Percentiles rank a stretch among this genome's conserved stretches.
phyloP scores from a whole-genome alignment of 805 yeast genomes.

The Candida palmyrensis region DNA sequence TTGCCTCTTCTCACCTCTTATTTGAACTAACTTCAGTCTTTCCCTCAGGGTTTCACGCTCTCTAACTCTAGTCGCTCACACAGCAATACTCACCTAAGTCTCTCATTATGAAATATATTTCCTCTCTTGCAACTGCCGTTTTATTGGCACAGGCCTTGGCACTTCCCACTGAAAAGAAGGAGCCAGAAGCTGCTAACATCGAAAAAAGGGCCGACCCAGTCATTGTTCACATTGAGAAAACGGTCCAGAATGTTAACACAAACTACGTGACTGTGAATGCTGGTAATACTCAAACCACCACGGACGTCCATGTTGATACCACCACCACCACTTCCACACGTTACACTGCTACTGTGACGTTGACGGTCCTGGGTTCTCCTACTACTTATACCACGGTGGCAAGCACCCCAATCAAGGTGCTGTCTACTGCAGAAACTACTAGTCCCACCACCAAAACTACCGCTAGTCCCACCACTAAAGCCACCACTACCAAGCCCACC shows the following conservation, averaged over 20 bases:
- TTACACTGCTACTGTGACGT: constrained; percentile 40
- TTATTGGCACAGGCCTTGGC: constrained; percentile 13
- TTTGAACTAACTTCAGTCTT: constrained; percentile 13
- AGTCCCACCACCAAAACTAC: constrained; percentile 7
- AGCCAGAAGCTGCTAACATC: constrained; percentile 13
- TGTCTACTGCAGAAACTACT: constrained; percentile 6
- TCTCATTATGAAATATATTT: constrained; percentile 23
- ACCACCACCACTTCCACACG: constrained; percentile 33
- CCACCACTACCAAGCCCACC: constrained; percentile 11
- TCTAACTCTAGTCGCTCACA: constrained; percentile 5
- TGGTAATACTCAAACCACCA: constrained; percentile 20
- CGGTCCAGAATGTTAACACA: constrained; percentile 31
- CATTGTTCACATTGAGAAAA: constrained; percentile 27
- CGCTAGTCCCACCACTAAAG: constrained; percentile 8
- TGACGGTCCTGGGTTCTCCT: constrained; percentile 35
- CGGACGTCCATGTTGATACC: constrained; percentile 24
- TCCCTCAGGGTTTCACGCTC: constrained; percentile 3
- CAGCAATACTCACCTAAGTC: constrained; percentile 13
- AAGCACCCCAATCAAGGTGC: constrained; percentile 9
- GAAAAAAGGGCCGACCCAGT: constrained; percentile 21
- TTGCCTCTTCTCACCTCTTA: constrained; percentile 3
- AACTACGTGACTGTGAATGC: constrained; percentile 28
- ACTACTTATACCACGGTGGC: constrained; percentile 32
- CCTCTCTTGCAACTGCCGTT: constrained; percentile 15
- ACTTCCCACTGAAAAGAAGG: constrained; percentile 15